Evolutionary conservation across 257 asterid species (phyloP).

Genomic region (Striga asiatica): DNA sequence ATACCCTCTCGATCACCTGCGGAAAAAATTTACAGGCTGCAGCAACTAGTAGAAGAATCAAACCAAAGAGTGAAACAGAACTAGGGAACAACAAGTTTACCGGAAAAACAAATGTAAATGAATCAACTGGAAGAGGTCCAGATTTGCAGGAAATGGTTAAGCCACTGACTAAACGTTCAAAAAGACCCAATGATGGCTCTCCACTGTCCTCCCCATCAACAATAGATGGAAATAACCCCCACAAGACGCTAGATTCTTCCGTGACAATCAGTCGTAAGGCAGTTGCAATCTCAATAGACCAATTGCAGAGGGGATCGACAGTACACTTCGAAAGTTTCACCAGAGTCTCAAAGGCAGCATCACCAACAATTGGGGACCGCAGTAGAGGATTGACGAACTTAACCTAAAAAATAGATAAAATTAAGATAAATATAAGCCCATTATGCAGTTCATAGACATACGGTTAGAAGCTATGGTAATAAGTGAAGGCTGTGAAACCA

Average conservation of each 20-base stretch:
- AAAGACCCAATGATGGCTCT: conserved; percentile 56
- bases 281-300: conserved; percentile 96
- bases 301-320: conserved; percentile 76
- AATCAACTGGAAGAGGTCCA: conserved; percentile 94
- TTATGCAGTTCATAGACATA: background rate
- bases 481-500: background rate
- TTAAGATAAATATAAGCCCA: conserved; percentile 1
- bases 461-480: conserved; percentile 1
- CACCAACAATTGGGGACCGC: conserved; percentile 70
- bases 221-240: conserved; percentile 57
- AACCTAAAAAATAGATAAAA: conserved; percentile 38
- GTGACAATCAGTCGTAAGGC: conserved; percentile 66
- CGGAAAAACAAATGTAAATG: conserved; percentile 89
- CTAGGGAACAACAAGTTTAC: conserved; percentile 28
- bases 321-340: conserved; percentile 83
- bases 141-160: conserved; percentile 76
- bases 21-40: conserved; percentile 5
- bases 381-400: conserved; percentile 68
- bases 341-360: conserved; percentile 79
- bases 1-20: conserved; percentile 82
- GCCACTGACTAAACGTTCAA: conserved; percentile 75
- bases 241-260: conserved; percentile 46
- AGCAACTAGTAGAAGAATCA: conserved; percentile 6
- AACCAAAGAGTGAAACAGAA: conserved; percentile 4
- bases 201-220: conserved; percentile 49